Base-by-base conservation (phyloP, 306 rosid genomes). In the Cucurbita pepo region DNA sequence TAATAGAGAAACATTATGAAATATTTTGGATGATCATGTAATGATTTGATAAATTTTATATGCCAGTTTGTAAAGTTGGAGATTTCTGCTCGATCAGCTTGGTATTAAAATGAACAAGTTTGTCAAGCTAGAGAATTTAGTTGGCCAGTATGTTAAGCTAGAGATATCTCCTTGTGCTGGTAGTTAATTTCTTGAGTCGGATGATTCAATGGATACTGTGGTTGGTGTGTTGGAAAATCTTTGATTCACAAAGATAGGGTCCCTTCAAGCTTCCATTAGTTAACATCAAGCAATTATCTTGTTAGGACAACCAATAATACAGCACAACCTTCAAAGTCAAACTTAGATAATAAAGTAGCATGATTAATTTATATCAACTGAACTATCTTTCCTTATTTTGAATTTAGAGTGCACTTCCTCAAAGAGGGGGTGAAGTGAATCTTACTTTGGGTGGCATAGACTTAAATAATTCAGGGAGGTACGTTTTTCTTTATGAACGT, bases 391-490 rank as follows among this genome's bases (percentile, higher is more conserved):
- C 21, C 9, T 73, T 61, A 50, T 67, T 69, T 65, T 81, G 66
- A 52, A 80, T 81, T 59, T 72, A 95, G 99, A 91, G 89, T 78
- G 86, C 95, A 75, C 96, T 95, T 81, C 95, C 97, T 8, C 99
- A 89, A 77, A 86, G 85, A 86, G 97, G 97, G 12, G 99, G 99
- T 75, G 97, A 95, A 84, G 99, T 95, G 58, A 89, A 95, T 83
- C 75, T 95, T 80, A 95, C 99, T 52, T 79, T 95, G 84, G 97
- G 99, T 30, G 99, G 99, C 81, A 95, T 95, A 77, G 99, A 95
- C 96, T 90, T 95, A 75, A 95, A 95, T 86, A 95, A 95, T 82
- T 91, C 99, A 10, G 99, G 99, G 78, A 95, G 99, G 99, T 95
- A 89, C 34, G 86, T 62, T 14, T 19, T 52, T 48, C 38, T 36